phyloP scores from a whole-genome alignment of 2,329 filamentous ascomycete genomes.

The Fusarium xyrophilum region DNA sequence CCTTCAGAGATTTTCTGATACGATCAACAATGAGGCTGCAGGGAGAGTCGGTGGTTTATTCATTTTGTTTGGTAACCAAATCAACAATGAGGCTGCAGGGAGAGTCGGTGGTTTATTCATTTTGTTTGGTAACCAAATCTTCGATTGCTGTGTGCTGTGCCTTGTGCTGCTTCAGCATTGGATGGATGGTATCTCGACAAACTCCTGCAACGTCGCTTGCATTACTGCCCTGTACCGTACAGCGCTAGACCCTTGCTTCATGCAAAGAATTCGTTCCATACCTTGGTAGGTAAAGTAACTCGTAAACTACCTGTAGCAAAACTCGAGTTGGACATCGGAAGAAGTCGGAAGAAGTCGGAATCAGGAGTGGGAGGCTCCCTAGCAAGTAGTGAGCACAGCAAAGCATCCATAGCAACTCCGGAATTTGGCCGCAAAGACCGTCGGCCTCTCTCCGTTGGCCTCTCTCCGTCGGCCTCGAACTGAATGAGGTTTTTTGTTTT shows the following conservation, averaged over 20 bases:
- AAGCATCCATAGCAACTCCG: conserved; percentile 10
- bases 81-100: background rate
- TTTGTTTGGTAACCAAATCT: conserved; percentile 36
- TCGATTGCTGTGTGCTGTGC: conserved; percentile 7
- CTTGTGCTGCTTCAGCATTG: background rate
- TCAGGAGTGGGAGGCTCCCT: conserved; percentile 21
- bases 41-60: conserved; percentile 22
- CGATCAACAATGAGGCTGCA: background rate
- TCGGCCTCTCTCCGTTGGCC: conserved; percentile 28
- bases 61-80: conserved; percentile 39
- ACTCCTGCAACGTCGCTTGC: conserved; percentile 34
- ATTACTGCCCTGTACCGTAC: conserved; percentile 10
- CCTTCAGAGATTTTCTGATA: conserved; percentile 1
- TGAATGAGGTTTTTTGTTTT: conserved; percentile 7
- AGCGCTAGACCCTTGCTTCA: conserved; percentile 31
- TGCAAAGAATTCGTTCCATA: conserved; percentile 21
- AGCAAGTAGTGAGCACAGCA: background rate
- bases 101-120: conserved; percentile 31
- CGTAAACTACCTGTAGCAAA: conserved; percentile 20
- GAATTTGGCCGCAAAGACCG: conserved; percentile 21
- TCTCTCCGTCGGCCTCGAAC: conserved; percentile 11
- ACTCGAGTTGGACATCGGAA: conserved; percentile 27
- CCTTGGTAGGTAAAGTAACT: conserved; percentile 19
- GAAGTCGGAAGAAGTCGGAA: conserved; percentile 37
- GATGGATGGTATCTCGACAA: conserved; percentile 13